Conservation (phyloP, 2,329 filamentous ascomycete species). For the Fusarium succisae region DNA sequence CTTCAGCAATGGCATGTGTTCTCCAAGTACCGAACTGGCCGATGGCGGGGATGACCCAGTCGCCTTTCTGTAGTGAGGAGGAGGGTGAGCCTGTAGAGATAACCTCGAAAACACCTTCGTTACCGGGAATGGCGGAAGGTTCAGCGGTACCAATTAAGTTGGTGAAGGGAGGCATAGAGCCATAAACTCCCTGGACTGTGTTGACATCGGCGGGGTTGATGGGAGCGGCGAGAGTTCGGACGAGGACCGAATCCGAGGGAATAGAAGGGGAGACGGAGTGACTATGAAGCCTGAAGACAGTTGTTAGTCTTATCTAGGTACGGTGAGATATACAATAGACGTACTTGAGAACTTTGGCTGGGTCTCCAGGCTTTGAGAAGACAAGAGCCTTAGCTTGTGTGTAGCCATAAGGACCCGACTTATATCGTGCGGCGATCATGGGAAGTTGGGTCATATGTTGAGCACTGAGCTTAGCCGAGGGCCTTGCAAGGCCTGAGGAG, state of each 20-base stretch:
- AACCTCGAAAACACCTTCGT: constrained; percentile 96
- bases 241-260: constrained; percentile 71
- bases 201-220: constrained; percentile 99
- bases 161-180: constrained; percentile 81
- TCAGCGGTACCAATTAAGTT: constrained; percentile 78
- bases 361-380: constrained; percentile 79
- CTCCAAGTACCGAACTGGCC: constrained; percentile 94
- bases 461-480: constrained; percentile 30
- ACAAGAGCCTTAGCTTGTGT: constrained; percentile 86
- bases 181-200: constrained; percentile 96
- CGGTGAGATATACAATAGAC: constrained; percentile 19
- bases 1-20: constrained; percentile 80
- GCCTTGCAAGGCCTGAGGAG: constrained; percentile 32
- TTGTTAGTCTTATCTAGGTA: background rate
- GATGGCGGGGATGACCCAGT: constrained; percentile 91
- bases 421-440: constrained; percentile 52
- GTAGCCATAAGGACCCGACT: constrained; percentile 78
- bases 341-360: constrained; percentile 73
- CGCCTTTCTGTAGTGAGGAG: constrained; percentile 70
- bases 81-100: constrained; percentile 70
- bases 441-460: constrained; percentile 33
- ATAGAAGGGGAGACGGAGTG: constrained; percentile 82
- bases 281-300: constrained; percentile 66
- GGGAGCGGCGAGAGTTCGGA: constrained; percentile 88
- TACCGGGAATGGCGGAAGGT: constrained; percentile 83